Evolutionary conservation across 2,329 filamentous ascomycete species (phyloP), one percentile per base, ranked within the genome.

Genomic region (Thelonectria olida): DNA sequence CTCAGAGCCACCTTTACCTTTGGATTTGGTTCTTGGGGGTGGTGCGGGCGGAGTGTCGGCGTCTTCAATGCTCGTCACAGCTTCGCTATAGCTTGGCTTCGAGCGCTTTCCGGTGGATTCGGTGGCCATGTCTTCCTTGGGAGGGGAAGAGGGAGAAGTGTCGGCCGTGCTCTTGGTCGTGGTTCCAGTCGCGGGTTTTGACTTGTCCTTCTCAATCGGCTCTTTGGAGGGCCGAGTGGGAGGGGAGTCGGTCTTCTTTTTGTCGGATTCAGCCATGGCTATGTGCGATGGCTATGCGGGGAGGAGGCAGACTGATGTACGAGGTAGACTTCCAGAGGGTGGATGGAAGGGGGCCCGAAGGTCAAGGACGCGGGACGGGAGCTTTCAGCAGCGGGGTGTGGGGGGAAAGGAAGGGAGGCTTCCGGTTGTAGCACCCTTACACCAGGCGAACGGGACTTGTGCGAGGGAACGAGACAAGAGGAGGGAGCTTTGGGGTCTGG

Each of bases 161-260:
- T 34, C 42, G 36, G 19, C n/a, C n/a, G n/a, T n/a, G n/a, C n/a
- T 49, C n/a, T 58, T 39, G 7, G 8, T 25, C 15, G 12, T 54
- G 13, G 45, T 10, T 13, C 52, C 48, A 5, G 17, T 6, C 5
- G 5, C 22, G 10, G 42, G 8, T 13, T 54, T 41, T n/a, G 45
- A 4, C 5, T 42, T 50, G 10, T 39, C 41, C 15, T 28, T 31
- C 19, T 62, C 27, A 10, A 66, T 52, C 25, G 44, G 57, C 22
- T 70, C 53, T 31, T 68, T 71, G 5, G 52, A 53, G 54, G 67
- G 68, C 2, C 60, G 39, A 9, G 48, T 38, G 47, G 64, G 68
- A 61, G 58, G 57, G 22, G 54, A 47, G 7, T 31, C 23, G 44
- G 12, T 60, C 39, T 48, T 48, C 19, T 54, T 55, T 25, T 62